A percentile compares a stretch with the other conserved stretches of the same genome.
phyloP scores from a whole-genome alignment of 1,284 basidiomycete species.

The Sanghuangporus weigelae region DNA sequence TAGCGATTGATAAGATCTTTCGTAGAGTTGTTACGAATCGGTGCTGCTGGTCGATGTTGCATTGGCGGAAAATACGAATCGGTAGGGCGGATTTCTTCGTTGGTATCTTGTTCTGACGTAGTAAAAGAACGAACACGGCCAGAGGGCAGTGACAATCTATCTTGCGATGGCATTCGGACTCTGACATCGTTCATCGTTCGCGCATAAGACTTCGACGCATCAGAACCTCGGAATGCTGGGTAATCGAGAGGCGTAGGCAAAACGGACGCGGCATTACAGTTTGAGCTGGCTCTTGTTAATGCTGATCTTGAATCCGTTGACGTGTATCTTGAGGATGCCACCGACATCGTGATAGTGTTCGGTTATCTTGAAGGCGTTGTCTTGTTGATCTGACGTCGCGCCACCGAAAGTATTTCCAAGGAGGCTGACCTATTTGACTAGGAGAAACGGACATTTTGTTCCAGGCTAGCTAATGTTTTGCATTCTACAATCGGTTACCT shows the following conservation, averaged over 20 bases:
- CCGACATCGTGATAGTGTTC: conserved; percentile 4
- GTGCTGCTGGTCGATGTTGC: background rate
- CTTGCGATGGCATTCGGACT: conserved; percentile 3
- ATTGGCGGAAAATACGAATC: conserved; percentile 11
- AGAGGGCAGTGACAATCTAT: background rate
- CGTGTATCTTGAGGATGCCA: conserved; percentile 2
- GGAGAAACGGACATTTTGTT: background rate
- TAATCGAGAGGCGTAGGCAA: conserved; percentile 8
- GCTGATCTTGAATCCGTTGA: conserved; percentile 11
- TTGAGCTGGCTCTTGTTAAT: conserved; percentile 15
- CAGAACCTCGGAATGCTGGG: background rate
- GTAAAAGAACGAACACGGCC: background rate
- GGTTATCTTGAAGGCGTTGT: background rate
- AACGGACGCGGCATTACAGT: background rate
- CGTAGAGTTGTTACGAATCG: conserved; percentile 19
- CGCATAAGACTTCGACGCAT: background rate
- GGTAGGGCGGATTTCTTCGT: background rate
- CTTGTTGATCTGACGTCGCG: background rate
- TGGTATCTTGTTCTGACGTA: background rate
- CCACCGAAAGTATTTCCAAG: background rate
- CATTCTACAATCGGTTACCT: background rate
- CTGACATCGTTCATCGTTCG: background rate
- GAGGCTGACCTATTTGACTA: background rate
- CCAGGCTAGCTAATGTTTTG: background rate
- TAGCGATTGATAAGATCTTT: conserved; percentile 39